These are phyloP conservation scores for Leccinum uliginosum DNA, from an alignment of 768 basidiomycete species.

Conservation along the genomic window DNA sequence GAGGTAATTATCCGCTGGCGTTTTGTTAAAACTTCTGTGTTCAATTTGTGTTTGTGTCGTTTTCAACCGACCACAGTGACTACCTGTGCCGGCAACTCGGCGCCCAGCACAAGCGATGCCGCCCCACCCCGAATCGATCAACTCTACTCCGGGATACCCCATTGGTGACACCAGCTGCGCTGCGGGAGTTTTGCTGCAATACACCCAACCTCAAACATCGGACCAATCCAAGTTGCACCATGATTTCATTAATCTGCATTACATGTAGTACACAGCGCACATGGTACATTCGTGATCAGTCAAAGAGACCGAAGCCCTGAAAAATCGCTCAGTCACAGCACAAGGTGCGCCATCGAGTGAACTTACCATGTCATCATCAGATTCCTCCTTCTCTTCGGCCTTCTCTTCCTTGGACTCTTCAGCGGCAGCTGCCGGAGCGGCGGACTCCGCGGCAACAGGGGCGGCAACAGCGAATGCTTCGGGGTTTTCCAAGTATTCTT, in stretches of 20 bases:
- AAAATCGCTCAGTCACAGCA: constrained; percentile 6
- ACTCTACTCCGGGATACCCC: constrained; percentile 11
- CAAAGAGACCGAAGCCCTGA: constrained; percentile 93
- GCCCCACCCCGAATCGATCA: neutral
- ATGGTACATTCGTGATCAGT: constrained; percentile 40
- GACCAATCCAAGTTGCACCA: constrained; percentile 5
- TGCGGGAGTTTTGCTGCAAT: too few species aligned
- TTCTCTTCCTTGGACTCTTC: constrained; percentile 65
- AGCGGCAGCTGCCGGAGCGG: constrained; percentile 51
- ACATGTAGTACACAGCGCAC: constrained; percentile 14
- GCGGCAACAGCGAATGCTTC: constrained; percentile 92
- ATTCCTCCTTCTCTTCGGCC: constrained; percentile 81
- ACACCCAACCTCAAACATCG: neutral
- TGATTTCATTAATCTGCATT: constrained; percentile 19
- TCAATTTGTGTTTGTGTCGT: neutral
- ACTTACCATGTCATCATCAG: constrained; percentile 85
- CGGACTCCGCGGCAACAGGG: constrained; percentile 50
- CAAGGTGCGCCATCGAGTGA: neutral
- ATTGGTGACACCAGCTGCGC: constrained; percentile 1
- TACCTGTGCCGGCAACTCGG: neutral
- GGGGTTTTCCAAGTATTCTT: constrained; percentile 96
- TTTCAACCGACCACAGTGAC: neutral
- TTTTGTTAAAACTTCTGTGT: neutral
- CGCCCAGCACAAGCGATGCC: neutral
- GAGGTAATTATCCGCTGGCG: neutral